Percentiles rank a stretch among this genome's conserved stretches.
Conservation (phyloP, 2,329 filamentous ascomycete species). For the Diplodia seriata region DNA sequence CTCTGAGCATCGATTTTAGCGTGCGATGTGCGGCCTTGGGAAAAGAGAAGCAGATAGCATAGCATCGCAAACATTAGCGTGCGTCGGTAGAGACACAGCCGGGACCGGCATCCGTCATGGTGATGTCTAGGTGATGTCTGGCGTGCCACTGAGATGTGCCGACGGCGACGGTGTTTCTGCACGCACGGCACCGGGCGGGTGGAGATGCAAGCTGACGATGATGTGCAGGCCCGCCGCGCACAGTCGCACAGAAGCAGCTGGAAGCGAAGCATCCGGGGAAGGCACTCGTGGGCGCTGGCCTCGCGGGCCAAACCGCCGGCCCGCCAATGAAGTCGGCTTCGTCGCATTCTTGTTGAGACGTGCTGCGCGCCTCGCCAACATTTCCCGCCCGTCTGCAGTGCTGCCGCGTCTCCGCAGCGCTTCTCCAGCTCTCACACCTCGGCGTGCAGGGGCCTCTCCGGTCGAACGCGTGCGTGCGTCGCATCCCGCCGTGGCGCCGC, state of each 20-base stretch:
- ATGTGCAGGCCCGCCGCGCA: conserved; percentile 19
- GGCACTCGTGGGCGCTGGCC: conserved; percentile 2
- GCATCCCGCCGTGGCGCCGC: conserved; percentile 28
- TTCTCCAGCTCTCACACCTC: conserved; percentile 19
- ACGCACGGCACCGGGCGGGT: conserved; percentile 1
- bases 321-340: conserved; percentile 9
- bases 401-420: conserved; percentile 11
- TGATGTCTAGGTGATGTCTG: conserved; percentile 8
- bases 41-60: background rate
- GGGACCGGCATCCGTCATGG: background rate
- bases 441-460: conserved; percentile 22
- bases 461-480: conserved; percentile 19
- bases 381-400: background rate
- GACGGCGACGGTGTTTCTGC: conserved; percentile 1
- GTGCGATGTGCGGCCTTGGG: background rate
- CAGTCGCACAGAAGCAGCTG: conserved; percentile 29
- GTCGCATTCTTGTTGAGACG: conserved; percentile 25
- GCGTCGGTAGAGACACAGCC: background rate
- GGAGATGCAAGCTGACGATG: conserved; percentile 20
- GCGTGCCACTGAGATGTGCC: conserved; percentile 5
- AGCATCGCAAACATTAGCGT: conserved; percentile 6
- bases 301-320: background rate
- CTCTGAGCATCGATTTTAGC: conserved; percentile 21
- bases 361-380: conserved; percentile 23
- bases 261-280: conserved; percentile 29